These are phyloP conservation scores for Bocquillonia castaneifolia DNA, from an alignment of 441 rosid genomes.

Conservation along the genomic window DNA sequence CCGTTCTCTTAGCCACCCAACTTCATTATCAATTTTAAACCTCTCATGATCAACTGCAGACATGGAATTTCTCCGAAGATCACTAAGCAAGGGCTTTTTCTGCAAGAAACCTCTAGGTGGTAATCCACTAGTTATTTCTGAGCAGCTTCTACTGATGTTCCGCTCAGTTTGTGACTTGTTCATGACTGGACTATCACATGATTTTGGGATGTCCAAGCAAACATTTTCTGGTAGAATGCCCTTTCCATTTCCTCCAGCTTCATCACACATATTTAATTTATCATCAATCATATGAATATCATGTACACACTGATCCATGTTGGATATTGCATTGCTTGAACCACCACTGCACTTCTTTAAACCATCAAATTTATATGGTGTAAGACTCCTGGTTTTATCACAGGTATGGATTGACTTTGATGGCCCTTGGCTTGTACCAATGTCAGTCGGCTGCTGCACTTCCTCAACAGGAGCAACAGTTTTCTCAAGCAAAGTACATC, in stretches of 20 bases:
- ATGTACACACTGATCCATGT: slow-evolving; percentile 26
- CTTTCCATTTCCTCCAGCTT: slow-evolving; percentile 27
- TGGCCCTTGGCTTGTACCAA: slow-evolving; percentile 7
- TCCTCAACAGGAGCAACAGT: slow-evolving; percentile 12
- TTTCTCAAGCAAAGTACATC: slow-evolving; percentile 24
- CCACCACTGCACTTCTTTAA: slow-evolving; percentile 23
- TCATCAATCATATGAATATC: slow-evolving; percentile 48
- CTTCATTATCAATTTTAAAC: slow-evolving; percentile 64
- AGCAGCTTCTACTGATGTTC: slow-evolving; percentile 43
- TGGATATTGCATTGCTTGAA: slow-evolving; percentile 21
- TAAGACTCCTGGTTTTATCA: slow-evolving; percentile 19
- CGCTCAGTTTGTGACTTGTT: slow-evolving; percentile 20
- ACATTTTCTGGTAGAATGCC: slow-evolving; percentile 19
- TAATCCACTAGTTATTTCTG: slow-evolving; percentile 37
- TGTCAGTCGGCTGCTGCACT: slow-evolving; percentile 21
- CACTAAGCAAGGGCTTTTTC: slow-evolving; percentile 27
- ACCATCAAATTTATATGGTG: slow-evolving; percentile 25
- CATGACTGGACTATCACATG: slow-evolving; percentile 23
- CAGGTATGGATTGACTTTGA: slow-evolving; percentile 14
- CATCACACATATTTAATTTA: slow-evolving; percentile 16
- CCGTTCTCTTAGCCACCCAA: slow-evolving; percentile 66
- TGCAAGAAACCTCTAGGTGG: slow-evolving; percentile 31
- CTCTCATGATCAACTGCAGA: slow-evolving; percentile 67
- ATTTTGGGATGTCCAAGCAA: slow-evolving; percentile 21
- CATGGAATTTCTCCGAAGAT: slow-evolving; percentile 64